Evolutionary conservation across 2,329 filamentous ascomycete genomes (phyloP).

Genomic region (Eutypella sp.): DNA sequence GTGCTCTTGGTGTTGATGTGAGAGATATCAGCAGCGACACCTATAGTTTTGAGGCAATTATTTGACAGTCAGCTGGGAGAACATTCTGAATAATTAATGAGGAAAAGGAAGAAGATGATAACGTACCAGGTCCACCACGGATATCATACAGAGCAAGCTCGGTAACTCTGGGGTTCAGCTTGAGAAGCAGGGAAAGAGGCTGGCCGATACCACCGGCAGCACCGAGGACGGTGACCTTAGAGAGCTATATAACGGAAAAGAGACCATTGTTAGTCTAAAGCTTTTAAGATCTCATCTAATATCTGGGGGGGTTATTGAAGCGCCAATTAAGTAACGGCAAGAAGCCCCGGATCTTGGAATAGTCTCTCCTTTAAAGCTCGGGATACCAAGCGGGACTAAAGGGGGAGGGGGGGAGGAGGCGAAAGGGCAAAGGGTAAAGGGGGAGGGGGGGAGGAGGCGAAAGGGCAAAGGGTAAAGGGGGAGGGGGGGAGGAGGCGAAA

Average conservation of each 20-base stretch:
- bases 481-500: no score
- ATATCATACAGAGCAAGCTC: slow-evolving; percentile 98
- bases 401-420: no score
- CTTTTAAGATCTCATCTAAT: no score
- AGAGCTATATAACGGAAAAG: slow-evolving; percentile 55
- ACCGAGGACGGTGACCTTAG: slow-evolving; percentile 96
- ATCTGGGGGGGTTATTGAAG: no score
- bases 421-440: no score
- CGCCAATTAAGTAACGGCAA: no score
- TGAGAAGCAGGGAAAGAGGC: slow-evolving; percentile 93
- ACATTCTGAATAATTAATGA: slow-evolving; percentile 5
- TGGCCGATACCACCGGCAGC: slow-evolving; percentile 98
- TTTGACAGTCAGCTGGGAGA: neutral
- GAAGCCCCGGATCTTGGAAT: neutral
- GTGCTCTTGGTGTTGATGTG: slow-evolving; percentile 99
- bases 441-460: no score
- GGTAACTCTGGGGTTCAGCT: slow-evolving; percentile 93
- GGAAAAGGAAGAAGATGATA: neutral
- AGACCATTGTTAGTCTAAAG: no score
- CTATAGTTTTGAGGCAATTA: slow-evolving; percentile 37
- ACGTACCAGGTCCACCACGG: slow-evolving; percentile 82
- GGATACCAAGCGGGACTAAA: no score
- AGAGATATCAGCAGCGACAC: slow-evolving; percentile 95
- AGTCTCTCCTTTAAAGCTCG: neutral
- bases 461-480: no score